Evolutionary conservation across 2,329 filamentous ascomycete genomes (phyloP).

Genomic region (Hypomyces rosellus): DNA sequence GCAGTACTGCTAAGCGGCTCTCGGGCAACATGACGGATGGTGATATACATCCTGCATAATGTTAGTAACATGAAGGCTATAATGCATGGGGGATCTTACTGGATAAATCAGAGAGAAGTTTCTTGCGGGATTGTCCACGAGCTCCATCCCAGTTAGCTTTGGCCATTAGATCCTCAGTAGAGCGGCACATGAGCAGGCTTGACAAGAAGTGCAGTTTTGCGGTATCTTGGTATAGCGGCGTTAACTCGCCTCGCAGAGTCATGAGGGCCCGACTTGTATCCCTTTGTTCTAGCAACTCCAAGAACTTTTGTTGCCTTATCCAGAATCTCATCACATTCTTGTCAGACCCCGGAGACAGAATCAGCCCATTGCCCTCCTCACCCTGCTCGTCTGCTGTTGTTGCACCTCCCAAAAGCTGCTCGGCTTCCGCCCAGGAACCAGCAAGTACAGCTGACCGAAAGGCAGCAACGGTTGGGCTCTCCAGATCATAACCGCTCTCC

Average conservation of each 20-base stretch:
- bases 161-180: conserved; percentile 65
- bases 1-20: conserved; percentile 72
- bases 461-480: conserved; percentile 77
- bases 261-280: conserved; percentile 68
- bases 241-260: conserved; percentile 83
- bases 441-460: conserved; percentile 75
- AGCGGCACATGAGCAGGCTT: conserved; percentile 82
- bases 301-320: conserved; percentile 87
- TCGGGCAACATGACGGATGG: conserved; percentile 96
- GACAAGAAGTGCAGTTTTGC: conserved; percentile 75
- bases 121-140: conserved; percentile 63
- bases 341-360: conserved; percentile 70
- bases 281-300: conserved; percentile 76
- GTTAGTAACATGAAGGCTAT: conserved; percentile 16
- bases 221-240: conserved; percentile 75
- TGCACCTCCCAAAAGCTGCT: conserved; percentile 64
- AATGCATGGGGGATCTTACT: conserved; percentile 47
- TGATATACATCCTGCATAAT: conserved; percentile 69
- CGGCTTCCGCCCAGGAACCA: conserved; percentile 81
- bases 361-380: conserved; percentile 51
- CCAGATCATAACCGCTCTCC: conserved; percentile 82
- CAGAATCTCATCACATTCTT: conserved; percentile 77
- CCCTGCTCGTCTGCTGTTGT: conserved; percentile 27
- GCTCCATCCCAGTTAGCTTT: conserved; percentile 85
- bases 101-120: conserved; percentile 74